These are phyloP conservation scores for Starmerella vaccinii DNA, from an alignment of 805 yeast species.

Conservation along the genomic window DNA sequence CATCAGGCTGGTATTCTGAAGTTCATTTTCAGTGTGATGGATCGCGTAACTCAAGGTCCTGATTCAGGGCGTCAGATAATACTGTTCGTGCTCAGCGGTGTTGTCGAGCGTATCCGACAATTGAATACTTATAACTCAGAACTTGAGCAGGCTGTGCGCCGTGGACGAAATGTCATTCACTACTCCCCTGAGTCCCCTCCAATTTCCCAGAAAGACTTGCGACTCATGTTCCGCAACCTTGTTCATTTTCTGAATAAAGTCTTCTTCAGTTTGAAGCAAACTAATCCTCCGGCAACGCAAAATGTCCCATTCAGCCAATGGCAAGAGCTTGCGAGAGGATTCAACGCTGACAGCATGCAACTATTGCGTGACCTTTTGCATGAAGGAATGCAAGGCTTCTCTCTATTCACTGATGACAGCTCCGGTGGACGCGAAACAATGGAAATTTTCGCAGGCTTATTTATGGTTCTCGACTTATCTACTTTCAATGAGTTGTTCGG, in stretches of 20 bases:
- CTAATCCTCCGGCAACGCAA: conserved; percentile 68
- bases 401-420: conserved; percentile 52
- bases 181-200: conserved; percentile 40
- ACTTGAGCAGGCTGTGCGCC: conserved; percentile 36
- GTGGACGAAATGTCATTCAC: conserved; percentile 33
- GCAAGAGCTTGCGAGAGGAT: conserved; percentile 80
- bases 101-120: conserved; percentile 67
- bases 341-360: conserved; percentile 69
- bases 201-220: conserved; percentile 77
- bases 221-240: conserved; percentile 75
- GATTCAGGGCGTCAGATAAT: conserved; percentile 74
- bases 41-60: conserved; percentile 72
- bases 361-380: conserved; percentile 67
- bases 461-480: conserved; percentile 87
- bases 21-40: conserved; percentile 74
- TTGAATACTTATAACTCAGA: conserved; percentile 42
- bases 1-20: conserved; percentile 97
- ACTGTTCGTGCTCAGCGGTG: conserved; percentile 78
- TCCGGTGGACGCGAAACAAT: conserved; percentile 87
- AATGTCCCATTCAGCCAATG: conserved; percentile 44
- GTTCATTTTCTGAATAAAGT: conserved; percentile 85
- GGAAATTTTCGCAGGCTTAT: conserved; percentile 91
- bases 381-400: conserved; percentile 72
- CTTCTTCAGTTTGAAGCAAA: conserved; percentile 75
- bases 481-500: conserved; percentile 88